Base-by-base conservation (phyloP, 306 rosid species). In the Carpinus fangiana region DNA sequence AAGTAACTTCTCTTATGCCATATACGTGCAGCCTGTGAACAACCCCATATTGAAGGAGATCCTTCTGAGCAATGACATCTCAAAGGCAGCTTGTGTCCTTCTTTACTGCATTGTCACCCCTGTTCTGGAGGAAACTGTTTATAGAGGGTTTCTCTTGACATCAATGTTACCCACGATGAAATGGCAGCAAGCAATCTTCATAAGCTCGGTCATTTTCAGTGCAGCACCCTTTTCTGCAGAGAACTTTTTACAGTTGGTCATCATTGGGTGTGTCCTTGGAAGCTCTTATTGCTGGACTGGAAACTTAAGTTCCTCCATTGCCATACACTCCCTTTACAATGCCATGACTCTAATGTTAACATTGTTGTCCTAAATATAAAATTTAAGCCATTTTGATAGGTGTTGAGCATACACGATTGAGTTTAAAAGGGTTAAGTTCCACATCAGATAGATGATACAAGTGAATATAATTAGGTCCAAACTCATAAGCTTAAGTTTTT, bases 281-380 rank as follows among this genome's bases (percentile, higher is more conserved):
- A 87, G 82, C 85, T 88, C 91, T 0, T 89, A 90, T 70, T 87
- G 87, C 83, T 94, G 97, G 97, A 87, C 90, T 54, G 93, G 90
- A 55, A 88, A 89, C 80, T 87, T 94, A 76, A 73, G 76, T 26
- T 88, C 92, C 48, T 82, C 97, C 43, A 68, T 92, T 73, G 73
- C 80, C 78, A 84, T 90, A 65, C 98, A 94, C 74, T 94, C 94
- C 57, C 65, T 92, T 75, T 94, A 94, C 87, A 94, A 92, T 78
- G 91, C 92, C 56, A 51, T 94, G 80, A 89, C 90, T 70, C 71
- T 94, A 11, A 2, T 87, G 12, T 62, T 86, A 71, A 80, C 94
- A 55, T 87, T 77, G 46, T 76, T 85, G 61, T 84, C 86, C 47
- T 90, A 73, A 85, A 13, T 65, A 36, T 20, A 4, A 55, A 12